Percentiles rank a stretch among this genome's conserved stretches.
These are phyloP conservation scores for Asterochloris sp. DNA, from an alignment of 139 green algal genomes.

Conservation along the genomic window DNA sequence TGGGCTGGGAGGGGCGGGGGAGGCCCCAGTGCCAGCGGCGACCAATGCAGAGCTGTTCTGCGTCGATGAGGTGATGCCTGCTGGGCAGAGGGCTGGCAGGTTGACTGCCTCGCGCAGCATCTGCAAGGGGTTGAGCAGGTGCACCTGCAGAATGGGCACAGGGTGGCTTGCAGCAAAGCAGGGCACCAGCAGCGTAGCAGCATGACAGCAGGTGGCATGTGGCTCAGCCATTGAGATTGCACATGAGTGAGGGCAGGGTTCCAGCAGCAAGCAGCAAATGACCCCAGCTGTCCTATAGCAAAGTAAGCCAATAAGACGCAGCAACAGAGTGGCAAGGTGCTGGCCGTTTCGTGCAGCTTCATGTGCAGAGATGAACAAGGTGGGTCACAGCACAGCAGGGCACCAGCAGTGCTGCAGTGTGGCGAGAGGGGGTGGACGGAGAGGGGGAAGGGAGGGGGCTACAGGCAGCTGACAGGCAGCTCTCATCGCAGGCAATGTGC, in stretches of 20 bases:
- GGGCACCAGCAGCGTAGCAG: background rate
- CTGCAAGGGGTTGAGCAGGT: background rate
- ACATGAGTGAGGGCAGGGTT: background rate
- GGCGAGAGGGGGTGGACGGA: too few species aligned
- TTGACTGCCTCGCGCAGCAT: conserved; percentile 21
- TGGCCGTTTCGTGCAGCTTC: too few species aligned
- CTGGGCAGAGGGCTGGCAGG: background rate
- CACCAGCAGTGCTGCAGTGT: too few species aligned
- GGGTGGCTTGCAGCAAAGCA: background rate
- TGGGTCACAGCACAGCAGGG: too few species aligned
- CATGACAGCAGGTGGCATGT: too few species aligned
- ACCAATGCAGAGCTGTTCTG: background rate
- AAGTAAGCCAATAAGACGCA: background rate
- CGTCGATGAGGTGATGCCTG: too few species aligned
- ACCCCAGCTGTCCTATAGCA: background rate
- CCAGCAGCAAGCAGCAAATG: background rate
- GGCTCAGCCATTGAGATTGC: background rate
- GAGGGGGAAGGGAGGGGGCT: too few species aligned
- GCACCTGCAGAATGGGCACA: background rate
- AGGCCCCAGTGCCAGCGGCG: background rate
- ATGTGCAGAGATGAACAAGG: too few species aligned
- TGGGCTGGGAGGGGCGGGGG: background rate
- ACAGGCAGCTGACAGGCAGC: too few species aligned
- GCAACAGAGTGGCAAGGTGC: too few species aligned
- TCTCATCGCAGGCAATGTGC: too few species aligned